Conservation (phyloP, 1,284 basidiomycete genomes). For the Pseudozyma pruni region DNA sequence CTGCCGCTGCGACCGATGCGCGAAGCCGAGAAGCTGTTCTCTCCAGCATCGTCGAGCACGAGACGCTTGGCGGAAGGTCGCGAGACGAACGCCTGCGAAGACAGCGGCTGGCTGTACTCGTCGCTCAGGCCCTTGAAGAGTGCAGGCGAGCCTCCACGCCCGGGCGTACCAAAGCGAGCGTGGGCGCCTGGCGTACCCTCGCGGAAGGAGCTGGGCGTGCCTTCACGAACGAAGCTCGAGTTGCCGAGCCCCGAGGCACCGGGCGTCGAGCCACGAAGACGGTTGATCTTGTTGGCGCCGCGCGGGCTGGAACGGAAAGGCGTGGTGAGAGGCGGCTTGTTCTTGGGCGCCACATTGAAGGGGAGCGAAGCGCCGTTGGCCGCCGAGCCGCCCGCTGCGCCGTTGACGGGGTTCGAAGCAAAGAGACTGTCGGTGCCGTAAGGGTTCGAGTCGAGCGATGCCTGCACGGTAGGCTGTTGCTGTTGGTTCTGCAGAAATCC, state of each 20-base stretch:
- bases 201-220: slow-evolving; percentile 57
- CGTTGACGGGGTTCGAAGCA: slow-evolving; percentile 51
- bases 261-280: slow-evolving; percentile 64
- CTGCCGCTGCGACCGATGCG: slow-evolving; percentile 48
- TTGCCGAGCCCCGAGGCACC: slow-evolving; percentile 42
- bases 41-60: slow-evolving; percentile 74
- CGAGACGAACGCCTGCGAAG: slow-evolving; percentile 74
- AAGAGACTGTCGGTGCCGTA: slow-evolving; percentile 81
- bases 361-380: slow-evolving; percentile 55
- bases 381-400: slow-evolving; percentile 50
- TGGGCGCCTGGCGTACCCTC: slow-evolving; percentile 60
- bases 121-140: slow-evolving; percentile 73
- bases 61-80: slow-evolving; percentile 93
- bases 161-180: slow-evolving; percentile 38
- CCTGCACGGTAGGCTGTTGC: slow-evolving; percentile 67
- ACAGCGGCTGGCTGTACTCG: slow-evolving; percentile 60
- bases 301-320: slow-evolving; percentile 69
- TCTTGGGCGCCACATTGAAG: slow-evolving; percentile 68
- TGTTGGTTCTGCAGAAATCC: slow-evolving; percentile 48
- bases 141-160: slow-evolving; percentile 61
- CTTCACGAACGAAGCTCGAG: slow-evolving; percentile 49
- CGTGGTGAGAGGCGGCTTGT: slow-evolving; percentile 70
- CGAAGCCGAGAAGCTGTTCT: slow-evolving; percentile 41
- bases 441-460: slow-evolving; percentile 80
- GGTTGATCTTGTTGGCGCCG: slow-evolving; percentile 61